Evolutionary conservation across 108 stramenopile species (phyloP).

Genomic region (Schizochytrium sp.): DNA sequence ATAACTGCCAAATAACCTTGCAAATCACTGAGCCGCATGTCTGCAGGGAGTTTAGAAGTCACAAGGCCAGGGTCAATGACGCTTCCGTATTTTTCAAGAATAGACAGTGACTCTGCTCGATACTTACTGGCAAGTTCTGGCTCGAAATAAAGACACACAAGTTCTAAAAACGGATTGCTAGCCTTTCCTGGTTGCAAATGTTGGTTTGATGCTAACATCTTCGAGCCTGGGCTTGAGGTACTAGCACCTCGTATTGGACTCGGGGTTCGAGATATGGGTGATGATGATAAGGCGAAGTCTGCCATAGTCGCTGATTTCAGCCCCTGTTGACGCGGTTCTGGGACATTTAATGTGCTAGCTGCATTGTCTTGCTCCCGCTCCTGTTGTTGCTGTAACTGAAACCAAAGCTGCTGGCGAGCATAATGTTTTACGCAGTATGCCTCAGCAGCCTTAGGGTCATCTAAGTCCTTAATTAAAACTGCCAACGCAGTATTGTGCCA

Average conservation of each 20-base stretch:
- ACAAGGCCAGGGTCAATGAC: slow-evolving; percentile 26
- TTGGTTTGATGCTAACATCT: too few species aligned
- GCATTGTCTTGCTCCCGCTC: too few species aligned
- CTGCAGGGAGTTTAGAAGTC: slow-evolving; percentile 54
- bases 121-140: background rate
- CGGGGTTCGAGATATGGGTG: too few species aligned
- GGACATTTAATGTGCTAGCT: background rate
- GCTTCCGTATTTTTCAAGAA: slow-evolving; percentile 40
- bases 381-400: too few species aligned
- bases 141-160: slow-evolving; percentile 33
- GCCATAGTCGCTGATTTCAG: too few species aligned
- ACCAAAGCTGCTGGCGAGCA: background rate
- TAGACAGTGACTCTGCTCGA: background rate
- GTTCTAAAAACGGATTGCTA: slow-evolving; percentile 49
- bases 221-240: too few species aligned
- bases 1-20: background rate
- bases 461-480: background rate
- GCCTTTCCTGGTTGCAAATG: too few species aligned
- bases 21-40: slow-evolving; percentile 25
- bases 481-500: slow-evolving; percentile 32
- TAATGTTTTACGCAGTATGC: slow-evolving; percentile 2
- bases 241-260: too few species aligned
- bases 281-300: too few species aligned
- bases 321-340: background rate
- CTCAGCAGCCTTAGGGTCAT: slow-evolving; percentile 23